Base-by-base conservation (phyloP, 768 basidiomycete species). In the Amylocystis lapponica region DNA sequence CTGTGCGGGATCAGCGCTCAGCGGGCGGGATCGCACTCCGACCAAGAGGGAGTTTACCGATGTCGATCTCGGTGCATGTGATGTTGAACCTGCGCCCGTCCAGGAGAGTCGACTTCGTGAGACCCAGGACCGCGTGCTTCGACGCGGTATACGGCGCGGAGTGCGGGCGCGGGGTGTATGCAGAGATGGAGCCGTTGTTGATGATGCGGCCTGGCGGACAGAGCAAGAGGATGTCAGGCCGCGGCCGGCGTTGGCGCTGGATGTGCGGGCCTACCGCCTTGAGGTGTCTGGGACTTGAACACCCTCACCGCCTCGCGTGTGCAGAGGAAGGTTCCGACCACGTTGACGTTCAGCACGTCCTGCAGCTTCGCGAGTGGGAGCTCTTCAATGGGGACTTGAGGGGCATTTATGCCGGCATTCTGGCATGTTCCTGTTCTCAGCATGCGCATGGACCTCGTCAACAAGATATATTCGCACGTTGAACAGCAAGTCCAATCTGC, bases 151-250 rank as follows among this genome's bases (percentile, higher is more conserved):
- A 93, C 0, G 87, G 71, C 19, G 60, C 60, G 1, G 75, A 68
- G 52, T 76, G 61, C 1, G 81, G 82, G n/a, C 85, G 74, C 1
- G 87, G 85, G 3, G 76, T 68, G 47, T 83, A 76, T 0, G 86
- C 84, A 1, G 83, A 74, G 19, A 88, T 67, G n/a, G 81, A 85
- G 1, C 88, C 89, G 52, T 92, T 90, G 66, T 91, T 90, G 64
- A 94, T 83, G 27, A 41, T 46, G 17, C 23, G 30, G 40, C 36
- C 34, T 37, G 27, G 22, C n/a, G 16, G 16, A 36, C 36, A 19
- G 31, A 9, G 38, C 19, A 31, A 35, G 14, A 32, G 8, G 34
- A 32, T 13, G 16, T 21, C 21, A 10, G 29, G 10, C 10, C 29
- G 29, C n/a, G 29, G 10, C 10, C n/a, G 10, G 29, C 10, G 29